phyloP scores from a whole-genome alignment of 495 filamentous ascomycete genomes.

The Annulohypoxylon stygium region DNA sequence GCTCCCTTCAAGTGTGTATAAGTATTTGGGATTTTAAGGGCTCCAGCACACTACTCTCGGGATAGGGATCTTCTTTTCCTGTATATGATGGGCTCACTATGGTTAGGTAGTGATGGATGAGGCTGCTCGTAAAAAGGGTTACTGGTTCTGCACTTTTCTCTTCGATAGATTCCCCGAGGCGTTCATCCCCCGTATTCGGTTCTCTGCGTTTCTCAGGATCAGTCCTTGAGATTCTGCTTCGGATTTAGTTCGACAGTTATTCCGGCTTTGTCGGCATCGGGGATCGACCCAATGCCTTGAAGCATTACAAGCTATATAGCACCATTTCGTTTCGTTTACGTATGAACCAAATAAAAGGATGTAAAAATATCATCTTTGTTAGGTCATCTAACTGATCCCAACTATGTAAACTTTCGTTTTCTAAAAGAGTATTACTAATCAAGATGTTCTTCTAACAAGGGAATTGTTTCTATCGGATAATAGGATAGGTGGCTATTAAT shows the following conservation, averaged over 20 bases:
- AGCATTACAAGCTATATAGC: constrained; percentile 46
- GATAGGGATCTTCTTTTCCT: constrained; percentile 42
- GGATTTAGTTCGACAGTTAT: constrained; percentile 47
- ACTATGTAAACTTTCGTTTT: neutral
- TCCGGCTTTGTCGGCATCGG: constrained; percentile 43
- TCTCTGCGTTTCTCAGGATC: constrained; percentile 44
- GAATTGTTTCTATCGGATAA: neutral
- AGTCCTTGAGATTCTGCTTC: constrained; percentile 48
- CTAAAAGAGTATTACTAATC: neutral
- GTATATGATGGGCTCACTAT: constrained; percentile 51
- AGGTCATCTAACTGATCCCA: neutral
- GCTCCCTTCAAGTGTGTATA: constrained; percentile 48
- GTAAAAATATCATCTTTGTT: constrained; percentile 2
- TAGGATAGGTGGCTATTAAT: neutral
- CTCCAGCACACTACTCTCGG: constrained; percentile 16
- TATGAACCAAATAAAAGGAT: constrained; percentile 6
- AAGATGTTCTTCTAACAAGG: neutral
- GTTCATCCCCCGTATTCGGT: constrained; percentile 41
- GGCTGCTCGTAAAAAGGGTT: constrained; percentile 43
- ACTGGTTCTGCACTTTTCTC: constrained; percentile 41
- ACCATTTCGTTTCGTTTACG: constrained; percentile 42
- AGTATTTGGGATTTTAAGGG: constrained; percentile 43
- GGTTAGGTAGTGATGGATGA: constrained; percentile 44
- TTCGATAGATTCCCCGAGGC: constrained; percentile 57
- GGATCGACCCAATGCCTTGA: constrained; percentile 44